Evolutionary conservation across 2,329 filamentous ascomycete species (phyloP).

Genomic region (Colletotrichum siamense): DNA sequence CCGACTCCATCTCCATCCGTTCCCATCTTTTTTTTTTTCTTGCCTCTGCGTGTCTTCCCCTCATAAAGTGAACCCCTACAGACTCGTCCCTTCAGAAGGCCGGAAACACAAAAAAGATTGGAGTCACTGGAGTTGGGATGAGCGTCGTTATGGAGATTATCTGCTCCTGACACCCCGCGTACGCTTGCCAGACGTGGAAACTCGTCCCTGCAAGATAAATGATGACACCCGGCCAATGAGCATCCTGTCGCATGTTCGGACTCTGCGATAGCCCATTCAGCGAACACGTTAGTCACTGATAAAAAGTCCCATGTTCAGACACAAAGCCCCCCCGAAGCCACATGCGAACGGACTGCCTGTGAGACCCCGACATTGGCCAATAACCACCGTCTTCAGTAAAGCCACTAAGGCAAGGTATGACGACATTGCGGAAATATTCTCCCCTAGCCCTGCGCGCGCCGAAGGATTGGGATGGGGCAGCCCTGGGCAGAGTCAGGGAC

Average conservation of each 20-base stretch:
- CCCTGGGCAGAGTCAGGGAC: slow-evolving; percentile 2
- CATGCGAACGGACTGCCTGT: background rate
- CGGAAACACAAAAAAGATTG: background rate
- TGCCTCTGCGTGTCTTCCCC: background rate
- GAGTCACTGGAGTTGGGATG: background rate
- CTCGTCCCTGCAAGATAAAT: background rate
- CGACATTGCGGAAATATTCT: slow-evolving; percentile 19
- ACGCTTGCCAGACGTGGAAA: background rate
- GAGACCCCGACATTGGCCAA: background rate
- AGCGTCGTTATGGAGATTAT: background rate
- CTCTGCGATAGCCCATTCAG: background rate
- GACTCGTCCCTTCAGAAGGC: background rate
- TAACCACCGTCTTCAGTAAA: background rate
- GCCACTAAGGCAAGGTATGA: slow-evolving; percentile 7
- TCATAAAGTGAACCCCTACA: background rate
- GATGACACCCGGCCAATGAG: background rate
- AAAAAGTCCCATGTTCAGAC: background rate
- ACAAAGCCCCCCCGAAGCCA: background rate
- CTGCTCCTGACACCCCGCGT: background rate
- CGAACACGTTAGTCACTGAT: background rate
- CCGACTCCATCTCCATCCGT: background rate
- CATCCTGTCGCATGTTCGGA: background rate
- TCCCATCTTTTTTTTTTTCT: background rate
- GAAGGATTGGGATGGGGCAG: background rate
- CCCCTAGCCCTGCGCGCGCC: slow-evolving; percentile 7